Evolutionary conservation across 192 early-diverging fungal genomes (phyloP), one percentile per base, ranked within the genome.

Genomic region (Gaertneriomyces semiglobifer): DNA sequence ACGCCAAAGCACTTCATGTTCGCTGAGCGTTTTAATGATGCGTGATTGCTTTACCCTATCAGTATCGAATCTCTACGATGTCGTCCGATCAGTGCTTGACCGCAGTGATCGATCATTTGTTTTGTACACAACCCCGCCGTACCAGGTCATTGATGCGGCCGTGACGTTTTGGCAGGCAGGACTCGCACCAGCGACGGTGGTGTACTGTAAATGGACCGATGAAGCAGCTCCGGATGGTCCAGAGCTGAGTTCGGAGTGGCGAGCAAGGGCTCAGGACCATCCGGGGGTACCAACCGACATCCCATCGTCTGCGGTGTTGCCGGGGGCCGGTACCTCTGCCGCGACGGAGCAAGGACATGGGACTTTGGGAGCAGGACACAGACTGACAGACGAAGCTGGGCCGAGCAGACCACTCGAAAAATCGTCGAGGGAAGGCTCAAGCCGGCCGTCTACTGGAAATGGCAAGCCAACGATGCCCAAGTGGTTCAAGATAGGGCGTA

Each of bases 131-230:
- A 72, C 78, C 10, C 81, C 81, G 14, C 81, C 81, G 16, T 53
- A 70, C 25, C 43, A 52, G 12, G 52, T 66, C 5, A 58, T 80
- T 5, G 72, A 77, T 40, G 38, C 55, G 33, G 45, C 19, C 10
- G 25, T 66, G 53, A 70, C 81, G 9, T 78, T 83, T 51, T 83
- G 78, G 78, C 58, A 69, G 19, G 75, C 74, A 4, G 53, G 64
- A 8, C 61, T 83, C 4, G 76, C 78, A 0, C 81, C 81, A 33
- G 74, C 73, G 10, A 63, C 56, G 9, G n/a, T 80, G 9, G 77
- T 83, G 6, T 73, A 83, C 57, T 80, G 80, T 56, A 71, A 74
- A 52, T 76, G 74, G 74, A 47, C 46, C 12, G 72, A 76, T 38
- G 69, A 50, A 33, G 71, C 53, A 33, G 63, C 20, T 39, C 25